These are phyloP conservation scores for Chlorella sp. DNA, from an alignment of 139 green algal species.

Conservation along the genomic window DNA sequence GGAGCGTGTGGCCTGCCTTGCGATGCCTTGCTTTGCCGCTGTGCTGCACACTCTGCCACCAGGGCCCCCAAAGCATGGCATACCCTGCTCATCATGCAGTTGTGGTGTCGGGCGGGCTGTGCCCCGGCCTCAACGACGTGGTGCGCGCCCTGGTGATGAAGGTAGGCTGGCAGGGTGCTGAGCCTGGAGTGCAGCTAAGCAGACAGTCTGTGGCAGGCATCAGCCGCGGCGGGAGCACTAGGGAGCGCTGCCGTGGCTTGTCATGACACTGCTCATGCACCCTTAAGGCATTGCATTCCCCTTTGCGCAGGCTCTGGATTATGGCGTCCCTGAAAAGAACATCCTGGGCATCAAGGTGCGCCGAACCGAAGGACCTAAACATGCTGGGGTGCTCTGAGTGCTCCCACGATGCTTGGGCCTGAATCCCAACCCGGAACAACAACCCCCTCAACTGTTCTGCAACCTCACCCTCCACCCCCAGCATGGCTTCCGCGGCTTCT, in stretches of 20 bases:
- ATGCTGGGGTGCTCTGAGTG: too few relatives aligned
- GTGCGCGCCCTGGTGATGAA: slow-evolving; percentile 88
- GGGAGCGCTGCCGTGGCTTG: not conserved
- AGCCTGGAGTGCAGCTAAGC: not conserved
- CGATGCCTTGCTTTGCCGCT: not conserved
- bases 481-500: too few relatives aligned
- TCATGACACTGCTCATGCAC: not conserved
- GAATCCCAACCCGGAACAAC: too few relatives aligned
- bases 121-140: slow-evolving; percentile 97
- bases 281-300: too few relatives aligned
- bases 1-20: not conserved
- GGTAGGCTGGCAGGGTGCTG: slow-evolving; percentile 46
- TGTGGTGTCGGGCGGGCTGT: slow-evolving; percentile 95
- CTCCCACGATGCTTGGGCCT: too few relatives aligned
- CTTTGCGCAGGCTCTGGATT: slow-evolving; percentile 68
- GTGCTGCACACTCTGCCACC: not conserved
- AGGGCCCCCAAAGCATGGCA: too few relatives aligned
- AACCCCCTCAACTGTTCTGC: too few relatives aligned
- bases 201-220: not conserved
- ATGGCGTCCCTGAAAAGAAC: slow-evolving; percentile 87
- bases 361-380: too few relatives aligned
- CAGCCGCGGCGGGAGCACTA: not conserved
- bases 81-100: slow-evolving; percentile 51
- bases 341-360: slow-evolving; percentile 83
- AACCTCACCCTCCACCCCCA: too few relatives aligned